These are phyloP conservation scores for Phialocephala subalpina DNA, from an alignment of 2,329 filamentous ascomycete species.

Conservation along the genomic window DNA sequence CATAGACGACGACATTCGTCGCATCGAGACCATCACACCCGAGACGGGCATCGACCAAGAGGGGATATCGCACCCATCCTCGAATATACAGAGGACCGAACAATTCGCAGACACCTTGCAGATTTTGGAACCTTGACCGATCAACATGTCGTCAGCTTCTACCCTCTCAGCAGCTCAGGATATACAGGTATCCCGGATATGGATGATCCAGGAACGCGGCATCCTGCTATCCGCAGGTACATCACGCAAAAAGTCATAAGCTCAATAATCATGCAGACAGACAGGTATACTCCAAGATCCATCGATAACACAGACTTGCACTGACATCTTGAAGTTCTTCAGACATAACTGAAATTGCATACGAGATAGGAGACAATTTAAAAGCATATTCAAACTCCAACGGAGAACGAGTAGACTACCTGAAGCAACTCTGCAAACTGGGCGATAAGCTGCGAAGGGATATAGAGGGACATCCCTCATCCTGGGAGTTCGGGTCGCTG, in stretches of 20 bases:
- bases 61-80: background rate
- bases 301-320: background rate
- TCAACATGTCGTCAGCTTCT: background rate
- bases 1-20: background rate
- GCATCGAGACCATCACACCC: background rate
- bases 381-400: background rate
- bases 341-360: too few relatives aligned
- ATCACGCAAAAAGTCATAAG: background rate
- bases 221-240: background rate
- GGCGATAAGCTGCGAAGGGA: background rate
- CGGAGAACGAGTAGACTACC: background rate
- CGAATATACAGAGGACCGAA: background rate
- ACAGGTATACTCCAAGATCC: background rate
- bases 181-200: background rate
- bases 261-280: background rate
- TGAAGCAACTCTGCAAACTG: background rate
- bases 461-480: background rate
- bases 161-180: background rate
- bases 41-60: background rate
- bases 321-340: background rate
- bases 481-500: background rate
- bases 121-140: background rate
- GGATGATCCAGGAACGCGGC: slow-evolving; percentile 3
- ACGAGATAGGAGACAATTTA: background rate
- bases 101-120: background rate